Evolutionary conservation across 176 grass and related monocot species (phyloP), one percentile per base, ranked within the genome.

Genomic region (Ensete ventricosum): DNA sequence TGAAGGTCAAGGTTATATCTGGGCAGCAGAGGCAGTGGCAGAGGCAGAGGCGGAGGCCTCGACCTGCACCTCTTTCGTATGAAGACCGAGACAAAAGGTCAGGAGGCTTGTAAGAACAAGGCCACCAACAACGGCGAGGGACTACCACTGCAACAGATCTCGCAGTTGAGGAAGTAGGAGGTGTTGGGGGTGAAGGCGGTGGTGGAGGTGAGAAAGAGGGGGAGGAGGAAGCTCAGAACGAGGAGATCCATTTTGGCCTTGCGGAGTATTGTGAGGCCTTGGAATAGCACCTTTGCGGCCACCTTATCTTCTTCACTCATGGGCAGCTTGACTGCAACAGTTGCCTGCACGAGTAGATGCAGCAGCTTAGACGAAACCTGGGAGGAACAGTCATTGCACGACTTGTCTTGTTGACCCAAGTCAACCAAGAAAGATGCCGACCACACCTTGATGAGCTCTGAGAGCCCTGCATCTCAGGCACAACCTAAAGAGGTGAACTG

Each of bases 101-200:
- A 64, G 48, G 14, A 57, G 70, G 48, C 4, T 69, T 3, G 63
- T 50, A 2, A 87, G 20, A 21, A 83, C 64, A 11, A 81, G 34
- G 1, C 60, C 74, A 62, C 83, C 87, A 29, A 90, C 74, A 54
- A 76, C 74, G 12, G 63, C 53, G 64, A 69, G 50, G 50, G 48
- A 87, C 69, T 58, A 85, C 29, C 29, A 53, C 20, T 71, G 25
- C 53, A 29, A 79, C 4, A 14, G n/a, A n/a, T n/a, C n/a, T n/a
- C 92, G 82, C 89, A 96, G 74, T 72, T 52, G 52, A 91, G 80
- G 66, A 76, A 95, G 78, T 57, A 57, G 5, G 1, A 1, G 75
- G 24, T 62, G 49, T 12, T 65, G 58, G 81, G 76, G 54, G 74
- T 64, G 64, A 67, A 80, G 12, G 13, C 21, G 68, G 83, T 14